These are phyloP conservation scores for Collybiopsis confluens DNA, from an alignment of 768 basidiomycete genomes.

Conservation along the genomic window DNA sequence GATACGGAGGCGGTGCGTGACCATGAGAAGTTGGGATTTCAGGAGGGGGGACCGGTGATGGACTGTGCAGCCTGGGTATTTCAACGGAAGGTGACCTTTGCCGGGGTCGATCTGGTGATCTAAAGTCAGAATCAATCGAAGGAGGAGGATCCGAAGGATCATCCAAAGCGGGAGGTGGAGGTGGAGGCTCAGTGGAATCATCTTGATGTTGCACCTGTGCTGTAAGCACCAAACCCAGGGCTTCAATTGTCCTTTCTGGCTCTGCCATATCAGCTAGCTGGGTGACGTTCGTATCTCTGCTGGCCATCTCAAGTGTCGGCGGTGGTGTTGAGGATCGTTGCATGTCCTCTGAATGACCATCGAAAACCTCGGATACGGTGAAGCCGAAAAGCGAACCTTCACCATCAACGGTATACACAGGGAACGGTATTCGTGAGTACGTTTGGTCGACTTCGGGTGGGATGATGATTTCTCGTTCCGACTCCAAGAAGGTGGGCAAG, in stretches of 20 bases:
- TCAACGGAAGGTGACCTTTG: constrained; percentile 29
- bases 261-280: constrained; percentile 55
- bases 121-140: constrained; percentile 79
- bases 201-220: constrained; percentile 34
- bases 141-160: constrained; percentile 88
- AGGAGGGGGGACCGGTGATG: constrained; percentile 28
- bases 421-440: constrained; percentile 25
- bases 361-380: constrained; percentile 65
- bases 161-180: constrained; percentile 79
- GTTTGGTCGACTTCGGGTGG: constrained; percentile 41
- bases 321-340: constrained; percentile 66
- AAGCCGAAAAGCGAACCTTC: constrained; percentile 83
- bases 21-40: constrained; percentile 38
- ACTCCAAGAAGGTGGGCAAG: constrained; percentile 75
- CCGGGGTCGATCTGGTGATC: constrained; percentile 38
- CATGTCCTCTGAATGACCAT: constrained; percentile 72
- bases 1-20: constrained; percentile 78
- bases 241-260: constrained; percentile 50
- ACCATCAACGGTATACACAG: constrained; percentile 45
- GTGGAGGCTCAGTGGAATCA: constrained; percentile 44
- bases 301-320: constrained; percentile 72
- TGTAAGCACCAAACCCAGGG: constrained; percentile 55
- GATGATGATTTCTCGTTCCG: constrained; percentile 74
- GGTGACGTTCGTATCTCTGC: constrained; percentile 66
- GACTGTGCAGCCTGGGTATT: constrained; percentile 24